Percentiles rank a stretch among this genome's conserved stretches.
Conservation (phyloP, 2,329 filamentous ascomycete species). For the Colletotrichum orbiculare region DNA sequence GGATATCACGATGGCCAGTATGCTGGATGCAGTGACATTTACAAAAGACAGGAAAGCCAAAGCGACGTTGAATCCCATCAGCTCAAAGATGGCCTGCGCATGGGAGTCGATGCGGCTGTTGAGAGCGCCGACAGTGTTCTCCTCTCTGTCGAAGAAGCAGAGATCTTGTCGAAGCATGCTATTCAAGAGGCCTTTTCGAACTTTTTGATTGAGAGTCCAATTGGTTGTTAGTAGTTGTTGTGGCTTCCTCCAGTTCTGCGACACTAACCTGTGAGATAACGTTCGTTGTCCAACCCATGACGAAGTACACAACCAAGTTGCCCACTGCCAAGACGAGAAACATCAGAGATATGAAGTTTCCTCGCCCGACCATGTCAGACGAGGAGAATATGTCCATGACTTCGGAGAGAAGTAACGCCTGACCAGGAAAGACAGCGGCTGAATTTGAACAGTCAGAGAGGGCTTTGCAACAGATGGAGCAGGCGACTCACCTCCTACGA, state of each 20-base stretch:
- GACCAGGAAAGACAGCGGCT: conserved; percentile 48
- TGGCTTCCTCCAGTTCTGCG: background rate
- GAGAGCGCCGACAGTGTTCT: conserved; percentile 49
- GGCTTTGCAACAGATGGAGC: no score
- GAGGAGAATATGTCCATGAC: conserved; percentile 54
- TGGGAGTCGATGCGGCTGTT: conserved; percentile 45
- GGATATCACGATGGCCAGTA: conserved; percentile 52
- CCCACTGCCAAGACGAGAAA: conserved; percentile 43
- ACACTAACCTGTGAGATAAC: conserved; percentile 32
- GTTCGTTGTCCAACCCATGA: conserved; percentile 40
- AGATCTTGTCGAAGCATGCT: conserved; percentile 53
- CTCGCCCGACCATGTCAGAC: conserved; percentile 19
- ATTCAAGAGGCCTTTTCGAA: conserved; percentile 42
- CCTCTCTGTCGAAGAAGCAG: conserved; percentile 48
- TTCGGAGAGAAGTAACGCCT: conserved; percentile 54
- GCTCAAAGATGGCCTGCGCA: conserved; percentile 55
- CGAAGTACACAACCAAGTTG: conserved; percentile 39
- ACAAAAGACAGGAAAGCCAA: conserved; percentile 54
- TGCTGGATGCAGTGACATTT: conserved; percentile 51
- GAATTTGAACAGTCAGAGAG: background rate
- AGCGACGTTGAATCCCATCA: conserved; percentile 56
- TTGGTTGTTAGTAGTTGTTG: background rate
- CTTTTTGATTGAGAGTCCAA: conserved; percentile 37
- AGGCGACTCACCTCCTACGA: conserved; percentile 10
- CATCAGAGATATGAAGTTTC: conserved; percentile 48